Percentiles rank a stretch among this genome's conserved stretches.
Evolutionary conservation across 345 rosid species (phyloP).

Genomic region (Camelina neglecta): DNA sequence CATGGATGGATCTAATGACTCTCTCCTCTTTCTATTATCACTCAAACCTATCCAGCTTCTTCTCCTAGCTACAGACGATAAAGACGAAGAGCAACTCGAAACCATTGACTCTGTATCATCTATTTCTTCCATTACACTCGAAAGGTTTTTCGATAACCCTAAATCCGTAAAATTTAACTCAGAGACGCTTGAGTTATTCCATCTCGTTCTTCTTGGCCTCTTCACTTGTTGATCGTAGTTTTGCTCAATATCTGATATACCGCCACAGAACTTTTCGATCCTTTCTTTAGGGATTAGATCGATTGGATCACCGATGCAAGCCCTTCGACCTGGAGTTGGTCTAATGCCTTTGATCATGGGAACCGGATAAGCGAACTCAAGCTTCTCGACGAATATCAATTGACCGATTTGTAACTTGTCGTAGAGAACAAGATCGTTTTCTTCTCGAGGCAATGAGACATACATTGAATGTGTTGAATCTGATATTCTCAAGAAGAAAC

Average conservation of each 20-base stretch:
- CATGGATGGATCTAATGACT: conserved; percentile 39
- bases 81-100: conserved; percentile 35
- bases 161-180: conserved; percentile 33
- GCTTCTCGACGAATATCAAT: conserved; percentile 54
- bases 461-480: conserved; percentile 66
- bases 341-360: conserved; percentile 65
- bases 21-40: conserved; percentile 39
- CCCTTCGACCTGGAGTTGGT: conserved; percentile 64
- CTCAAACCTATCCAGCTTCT: conserved; percentile 54
- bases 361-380: conserved; percentile 72
- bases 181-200: conserved; percentile 38
- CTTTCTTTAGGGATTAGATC: conserved; percentile 58
- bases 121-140: conserved; percentile 35
- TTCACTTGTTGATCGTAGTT: conserved; percentile 36
- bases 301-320: conserved; percentile 51
- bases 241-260: conserved; percentile 40
- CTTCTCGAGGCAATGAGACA: conserved; percentile 68
- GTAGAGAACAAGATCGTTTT: conserved; percentile 64
- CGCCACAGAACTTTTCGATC: conserved; percentile 50
- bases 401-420: conserved; percentile 70
- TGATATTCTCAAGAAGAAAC: conserved; percentile 68
- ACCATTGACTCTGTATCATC: conserved; percentile 54
- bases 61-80: conserved; percentile 44
- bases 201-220: conserved; percentile 37
- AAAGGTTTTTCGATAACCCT: conserved; percentile 32